Evolutionary conservation across 768 basidiomycete genomes (phyloP).

Genomic region (Asterophora lycoperdoides): DNA sequence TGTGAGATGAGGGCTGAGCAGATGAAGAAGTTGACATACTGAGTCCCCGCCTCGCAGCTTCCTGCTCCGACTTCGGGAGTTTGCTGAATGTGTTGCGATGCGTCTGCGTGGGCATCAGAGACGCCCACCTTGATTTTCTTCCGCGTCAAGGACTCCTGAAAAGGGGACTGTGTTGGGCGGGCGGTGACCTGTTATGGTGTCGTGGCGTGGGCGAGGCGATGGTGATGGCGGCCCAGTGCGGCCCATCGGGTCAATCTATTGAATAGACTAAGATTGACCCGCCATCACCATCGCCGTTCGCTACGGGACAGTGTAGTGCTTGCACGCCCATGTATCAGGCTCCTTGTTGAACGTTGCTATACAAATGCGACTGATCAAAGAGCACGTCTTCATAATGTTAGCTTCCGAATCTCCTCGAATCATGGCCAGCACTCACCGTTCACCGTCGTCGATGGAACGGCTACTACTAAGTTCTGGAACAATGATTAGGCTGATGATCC

Average conservation of each 20-base stretch:
- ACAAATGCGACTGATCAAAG: conserved; percentile 1
- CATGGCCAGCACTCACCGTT: not conserved
- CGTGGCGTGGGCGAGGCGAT: not conserved
- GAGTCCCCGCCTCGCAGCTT: not conserved
- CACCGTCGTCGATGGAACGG: not conserved
- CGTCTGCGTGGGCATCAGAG: not conserved
- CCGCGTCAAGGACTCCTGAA: no score
- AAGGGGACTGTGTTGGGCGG: not conserved
- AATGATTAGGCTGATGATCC: conserved; percentile 3
- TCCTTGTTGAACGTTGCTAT: not conserved
- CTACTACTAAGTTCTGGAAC: conserved; percentile 3
- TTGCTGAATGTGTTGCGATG: not conserved
- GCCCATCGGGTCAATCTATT: not conserved
- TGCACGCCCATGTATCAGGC: not conserved
- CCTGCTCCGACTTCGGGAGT: not conserved
- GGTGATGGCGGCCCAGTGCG: not conserved
- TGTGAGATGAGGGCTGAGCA: not conserved
- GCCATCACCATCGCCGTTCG: no score
- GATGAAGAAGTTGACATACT: not conserved
- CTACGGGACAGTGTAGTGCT: not conserved
- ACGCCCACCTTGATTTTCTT: not conserved
- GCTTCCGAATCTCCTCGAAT: not conserved
- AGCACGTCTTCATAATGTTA: not conserved
- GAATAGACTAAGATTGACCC: no score
- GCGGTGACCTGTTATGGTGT: not conserved